Percentiles rank a stretch among this genome's conserved stretches.
phyloP scores from a whole-genome alignment of 108 stramenopile species.

The Bacterosira constricta region DNA sequence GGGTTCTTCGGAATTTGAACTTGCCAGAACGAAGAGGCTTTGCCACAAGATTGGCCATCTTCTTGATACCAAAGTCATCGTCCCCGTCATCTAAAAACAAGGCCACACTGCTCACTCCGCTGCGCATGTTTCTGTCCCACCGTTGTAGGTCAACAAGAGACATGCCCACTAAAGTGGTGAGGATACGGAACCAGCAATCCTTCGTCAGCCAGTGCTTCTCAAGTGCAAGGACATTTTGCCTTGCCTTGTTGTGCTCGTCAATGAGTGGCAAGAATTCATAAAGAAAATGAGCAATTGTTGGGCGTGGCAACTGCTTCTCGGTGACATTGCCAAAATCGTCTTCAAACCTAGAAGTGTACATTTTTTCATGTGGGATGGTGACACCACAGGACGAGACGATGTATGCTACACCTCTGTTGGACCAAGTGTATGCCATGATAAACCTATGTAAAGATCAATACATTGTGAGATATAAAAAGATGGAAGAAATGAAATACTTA shows the following conservation, averaged over 20 bases:
- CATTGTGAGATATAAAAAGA: no score
- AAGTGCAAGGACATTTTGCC: slow-evolving; percentile 19
- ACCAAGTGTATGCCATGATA: slow-evolving; percentile 10
- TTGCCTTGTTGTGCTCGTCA: slow-evolving; percentile 33
- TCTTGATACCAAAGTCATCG: no score
- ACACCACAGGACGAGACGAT: not conserved
- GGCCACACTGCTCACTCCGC: no score
- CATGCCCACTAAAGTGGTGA: slow-evolving; percentile 33
- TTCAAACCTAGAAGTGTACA: not conserved
- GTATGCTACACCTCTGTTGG: not conserved
- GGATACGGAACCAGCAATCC: slow-evolving; percentile 22
- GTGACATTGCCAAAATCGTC: slow-evolving; percentile 4
- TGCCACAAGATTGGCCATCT: no score
- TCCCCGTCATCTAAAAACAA: no score
- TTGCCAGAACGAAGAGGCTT: no score
- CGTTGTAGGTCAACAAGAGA: slow-evolving; percentile 30
- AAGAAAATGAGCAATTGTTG: not conserved
- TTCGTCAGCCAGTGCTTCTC: slow-evolving; percentile 35
- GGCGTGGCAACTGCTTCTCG: slow-evolving; percentile 2
- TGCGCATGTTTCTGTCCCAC: not conserved
- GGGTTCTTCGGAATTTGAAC: no score
- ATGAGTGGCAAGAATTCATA: slow-evolving; percentile 9
- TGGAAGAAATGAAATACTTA: no score
- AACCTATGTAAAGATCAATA: not conserved
- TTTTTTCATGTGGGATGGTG: not conserved